phyloP scores from a whole-genome alignment of 192 early-diverging fungal genomes.

The Coemansia furcata region DNA sequence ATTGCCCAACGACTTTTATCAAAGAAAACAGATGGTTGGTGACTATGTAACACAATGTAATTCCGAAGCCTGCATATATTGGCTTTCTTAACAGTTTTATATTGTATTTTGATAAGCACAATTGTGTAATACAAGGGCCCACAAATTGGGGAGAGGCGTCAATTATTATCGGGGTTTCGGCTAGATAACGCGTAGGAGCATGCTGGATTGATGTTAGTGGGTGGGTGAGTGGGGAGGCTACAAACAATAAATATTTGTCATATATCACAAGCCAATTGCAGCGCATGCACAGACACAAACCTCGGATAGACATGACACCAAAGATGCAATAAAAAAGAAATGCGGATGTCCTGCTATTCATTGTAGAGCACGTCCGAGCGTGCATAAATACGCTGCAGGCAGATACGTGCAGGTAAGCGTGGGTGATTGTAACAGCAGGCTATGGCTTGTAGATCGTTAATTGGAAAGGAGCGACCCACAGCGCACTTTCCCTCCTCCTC shows the following conservation, averaged over 20 bases:
- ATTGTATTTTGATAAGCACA: neutral
- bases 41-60: neutral
- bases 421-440: neutral
- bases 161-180: neutral
- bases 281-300: neutral
- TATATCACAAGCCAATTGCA: neutral
- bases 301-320: conserved; percentile 1
- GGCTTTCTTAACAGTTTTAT: neutral
- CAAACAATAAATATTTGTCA: neutral
- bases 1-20: neutral
- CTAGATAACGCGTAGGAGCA: neutral
- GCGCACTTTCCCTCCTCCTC: neutral
- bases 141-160: neutral
- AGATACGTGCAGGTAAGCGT: neutral
- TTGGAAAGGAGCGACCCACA: neutral
- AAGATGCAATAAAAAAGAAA: neutral
- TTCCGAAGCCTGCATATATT: neutral
- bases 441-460: conserved; percentile 3
- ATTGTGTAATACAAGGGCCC: neutral
- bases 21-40: neutral
- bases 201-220: neutral
- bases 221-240: neutral
- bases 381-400: conserved; percentile 3
- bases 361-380: neutral
- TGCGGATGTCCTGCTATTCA: neutral